Evolutionary conservation across 1,284 basidiomycete species (phyloP), one percentile per base, ranked within the genome.

Genomic region (Omphalotus olearius): DNA sequence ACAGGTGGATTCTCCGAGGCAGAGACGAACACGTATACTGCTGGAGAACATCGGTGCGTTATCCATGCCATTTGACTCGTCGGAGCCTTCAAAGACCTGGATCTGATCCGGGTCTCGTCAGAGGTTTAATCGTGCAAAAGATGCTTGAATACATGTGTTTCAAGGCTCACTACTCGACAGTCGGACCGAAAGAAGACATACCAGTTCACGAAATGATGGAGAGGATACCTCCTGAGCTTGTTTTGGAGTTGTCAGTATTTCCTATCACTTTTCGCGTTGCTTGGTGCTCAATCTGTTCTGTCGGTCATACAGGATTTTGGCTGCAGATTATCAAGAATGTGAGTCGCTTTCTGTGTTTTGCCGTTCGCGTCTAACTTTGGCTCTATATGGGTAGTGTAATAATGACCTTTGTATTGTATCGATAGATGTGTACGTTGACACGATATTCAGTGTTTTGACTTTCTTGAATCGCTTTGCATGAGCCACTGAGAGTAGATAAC

Each of bases 131-230:
- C 23, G 80, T 91, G 1, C 89, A 93, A 65, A 92, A 90, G 62
- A 72, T 93, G 28, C 74, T 86, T 37, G 91, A 93, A 64, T 93
- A 91, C 62, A 82, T 93, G 67, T 70, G 79, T 50, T 92, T 88
- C 75, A 90, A 88, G 68, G 72, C 80, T 0, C 71, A 84, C 53
- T 89, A 90, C 63, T 77, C 82, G 52, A 72, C 73, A 13, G 71
- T 69, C 0, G 75, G 73, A 0, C 66, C 75, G 1, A 86, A 83
- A 56, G 83, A 86, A 57, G 86, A 90, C 41, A 72, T 91, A 17
- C 88, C 90, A 0, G 61, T 76, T 1, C 68, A 75, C 16, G 89
- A 93, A 55, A 86, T 91, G 57, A 72, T 79, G 62, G 88, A 91
- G 55, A 76, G 89, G 16, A 79, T 93, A 53, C 80, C 81, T 0